Percentiles rank a stretch among this genome's conserved stretches.
Conservation (phyloP, 495 filamentous ascomycete genomes). For the Aspergillus diversus region DNA sequence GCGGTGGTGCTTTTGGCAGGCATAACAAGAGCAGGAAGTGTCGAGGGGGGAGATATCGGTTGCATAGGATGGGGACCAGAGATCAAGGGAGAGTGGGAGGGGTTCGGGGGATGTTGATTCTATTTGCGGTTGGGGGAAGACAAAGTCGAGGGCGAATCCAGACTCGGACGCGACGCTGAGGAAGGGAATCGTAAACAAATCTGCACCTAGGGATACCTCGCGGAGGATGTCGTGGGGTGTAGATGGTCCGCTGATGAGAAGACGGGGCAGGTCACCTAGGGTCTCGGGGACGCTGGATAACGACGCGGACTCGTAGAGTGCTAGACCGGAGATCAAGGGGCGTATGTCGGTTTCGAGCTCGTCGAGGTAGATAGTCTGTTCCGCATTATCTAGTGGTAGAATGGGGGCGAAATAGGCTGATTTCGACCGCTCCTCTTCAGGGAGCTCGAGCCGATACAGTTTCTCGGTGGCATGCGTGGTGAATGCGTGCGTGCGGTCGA, state of each 20-base stretch:
- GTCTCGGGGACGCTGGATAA: constrained; percentile 63
- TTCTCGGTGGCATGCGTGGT: constrained; percentile 55
- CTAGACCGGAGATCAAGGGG: constrained; percentile 70
- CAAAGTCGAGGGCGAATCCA: constrained; percentile 82
- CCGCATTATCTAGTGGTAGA: constrained; percentile 70
- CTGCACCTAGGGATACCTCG: constrained; percentile 74
- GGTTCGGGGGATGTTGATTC: constrained; percentile 15
- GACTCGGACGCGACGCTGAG: constrained; percentile 74
- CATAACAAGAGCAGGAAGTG: constrained; percentile 73
- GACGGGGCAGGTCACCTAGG: constrained; percentile 64
- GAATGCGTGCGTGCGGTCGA: constrained; percentile 78
- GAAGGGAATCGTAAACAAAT: constrained; percentile 79
- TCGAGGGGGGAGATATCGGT: constrained; percentile 61
- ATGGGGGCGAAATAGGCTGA: constrained; percentile 77
- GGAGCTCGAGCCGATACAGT: constrained; percentile 48
- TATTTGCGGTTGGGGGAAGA: constrained; percentile 56
- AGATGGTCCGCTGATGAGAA: constrained; percentile 68
- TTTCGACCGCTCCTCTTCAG: constrained; percentile 37
- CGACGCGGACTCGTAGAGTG: constrained; percentile 77
- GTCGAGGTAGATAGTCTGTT: constrained; percentile 77
- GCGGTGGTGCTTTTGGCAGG: constrained; percentile 80
- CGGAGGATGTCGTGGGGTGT: constrained; percentile 76
- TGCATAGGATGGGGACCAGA: constrained; percentile 66
- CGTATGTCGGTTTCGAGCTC: constrained; percentile 59
- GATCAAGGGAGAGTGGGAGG: constrained; percentile 69